Evolutionary conservation across 192 early-diverging fungal genomes (phyloP).

Genomic region (Lobosporangium transversale): DNA sequence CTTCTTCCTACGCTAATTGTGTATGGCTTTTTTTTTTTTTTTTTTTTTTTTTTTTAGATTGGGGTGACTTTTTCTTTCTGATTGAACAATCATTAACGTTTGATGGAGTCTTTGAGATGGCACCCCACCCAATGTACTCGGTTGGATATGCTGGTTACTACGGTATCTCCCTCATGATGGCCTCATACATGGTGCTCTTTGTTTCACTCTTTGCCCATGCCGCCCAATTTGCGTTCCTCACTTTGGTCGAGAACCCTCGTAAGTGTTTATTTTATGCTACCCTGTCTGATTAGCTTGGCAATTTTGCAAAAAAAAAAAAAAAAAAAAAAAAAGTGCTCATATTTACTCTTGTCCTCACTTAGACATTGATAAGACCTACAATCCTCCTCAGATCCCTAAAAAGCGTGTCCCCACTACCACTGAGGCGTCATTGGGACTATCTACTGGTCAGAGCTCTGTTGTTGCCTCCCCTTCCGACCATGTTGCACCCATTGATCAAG

Average conservation of each 20-base stretch:
- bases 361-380: constrained; percentile 74
- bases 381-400: constrained; percentile 55
- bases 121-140: constrained; percentile 99
- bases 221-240: constrained; percentile 89
- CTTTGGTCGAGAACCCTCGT: constrained; percentile 92
- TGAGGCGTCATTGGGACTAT: background rate
- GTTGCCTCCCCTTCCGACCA: constrained; percentile 1
- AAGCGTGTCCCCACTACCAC: constrained; percentile 23
- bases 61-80: constrained; percentile 99
- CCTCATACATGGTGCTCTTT: constrained; percentile 91
- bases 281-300: background rate
- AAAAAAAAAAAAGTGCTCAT: background rate
- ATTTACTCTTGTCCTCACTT: background rate
- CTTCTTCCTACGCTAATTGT: no score
- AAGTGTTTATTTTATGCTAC: constrained; percentile 23
- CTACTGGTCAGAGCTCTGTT: background rate
- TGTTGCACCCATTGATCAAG: constrained; percentile 27
- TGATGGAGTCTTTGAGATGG: constrained; percentile 96
- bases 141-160: constrained; percentile 98
- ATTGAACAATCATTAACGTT: constrained; percentile 90
- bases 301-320: background rate
- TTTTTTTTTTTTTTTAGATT: no score
- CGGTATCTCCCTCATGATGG: constrained; percentile 90
- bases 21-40: constrained; percentile 8
- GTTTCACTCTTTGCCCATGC: constrained; percentile 89